Evolutionary conservation across 2,329 filamentous ascomycete species (phyloP).

Genomic region (Ilyonectria sp.): DNA sequence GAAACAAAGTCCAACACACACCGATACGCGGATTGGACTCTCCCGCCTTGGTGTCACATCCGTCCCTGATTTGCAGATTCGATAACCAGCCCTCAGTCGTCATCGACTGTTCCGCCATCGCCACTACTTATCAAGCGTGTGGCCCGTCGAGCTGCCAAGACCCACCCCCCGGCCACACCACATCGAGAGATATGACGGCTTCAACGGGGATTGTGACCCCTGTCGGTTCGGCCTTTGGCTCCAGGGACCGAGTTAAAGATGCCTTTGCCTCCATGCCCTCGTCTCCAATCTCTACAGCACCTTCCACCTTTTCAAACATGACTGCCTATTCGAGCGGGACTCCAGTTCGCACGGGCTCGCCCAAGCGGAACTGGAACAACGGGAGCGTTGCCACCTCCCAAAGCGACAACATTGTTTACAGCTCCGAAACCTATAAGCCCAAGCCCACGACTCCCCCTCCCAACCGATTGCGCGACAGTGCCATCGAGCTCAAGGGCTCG

Average conservation of each 20-base stretch:
- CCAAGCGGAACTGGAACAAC: constrained; percentile 22
- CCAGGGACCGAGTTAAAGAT: constrained; percentile 48
- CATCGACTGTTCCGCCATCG: constrained; percentile 12
- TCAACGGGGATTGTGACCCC: constrained; percentile 50
- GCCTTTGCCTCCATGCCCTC: constrained; percentile 34
- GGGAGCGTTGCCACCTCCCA: constrained; percentile 25
- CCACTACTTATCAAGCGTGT: constrained; percentile 21
- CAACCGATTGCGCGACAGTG: constrained; percentile 52
- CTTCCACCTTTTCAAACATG: constrained; percentile 34
- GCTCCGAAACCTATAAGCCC: constrained; percentile 28
- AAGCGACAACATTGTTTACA: constrained; percentile 30
- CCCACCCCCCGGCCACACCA: constrained; percentile 19
- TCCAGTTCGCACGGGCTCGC: constrained; percentile 7
- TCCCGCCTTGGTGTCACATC: constrained; percentile 25
- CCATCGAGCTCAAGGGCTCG: constrained; percentile 50
- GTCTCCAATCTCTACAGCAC: constrained; percentile 29
- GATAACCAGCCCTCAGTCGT: constrained; percentile 14
- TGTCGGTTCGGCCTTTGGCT: constrained; percentile 54
- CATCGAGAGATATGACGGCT: constrained; percentile 47
- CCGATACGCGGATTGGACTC: constrained; percentile 3
- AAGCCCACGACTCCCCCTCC: constrained; percentile 21
- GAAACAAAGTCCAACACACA: background rate
- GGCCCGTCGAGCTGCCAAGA: constrained; percentile 25
- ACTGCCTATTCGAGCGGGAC: constrained; percentile 28
- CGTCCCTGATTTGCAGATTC: constrained; percentile 21